Evolutionary conservation across 2,329 filamentous ascomycete genomes (phyloP), one percentile per base, ranked within the genome.

Genomic region (Monilinia polystroma): DNA sequence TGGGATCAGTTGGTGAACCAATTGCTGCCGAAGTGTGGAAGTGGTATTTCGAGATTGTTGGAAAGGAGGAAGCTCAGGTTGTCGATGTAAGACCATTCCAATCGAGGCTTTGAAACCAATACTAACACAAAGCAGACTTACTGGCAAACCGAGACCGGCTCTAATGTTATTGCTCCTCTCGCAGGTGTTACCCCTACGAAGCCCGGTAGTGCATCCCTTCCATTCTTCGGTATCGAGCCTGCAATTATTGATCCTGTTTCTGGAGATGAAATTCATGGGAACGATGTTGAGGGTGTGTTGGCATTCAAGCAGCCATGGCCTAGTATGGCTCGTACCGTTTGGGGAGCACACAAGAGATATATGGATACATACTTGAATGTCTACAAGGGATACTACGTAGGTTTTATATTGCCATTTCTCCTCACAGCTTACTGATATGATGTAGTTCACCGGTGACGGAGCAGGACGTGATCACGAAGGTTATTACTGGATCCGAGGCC

Each of bases 121-220:
- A 52, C 74, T 76, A 29, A 72, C 59, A 43, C 20, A 23, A 65
- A 23, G 63, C 77, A 97, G 92, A 99, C 95, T 64, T 99, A 99
- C 85, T 99, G 95, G 95, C 95, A 99, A 86, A 99, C 95, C 64
- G 95, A 99, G 83, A 99, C 95, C 2, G 95, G 95, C 66, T 98
- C 92, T 70, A 89, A 99, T 80, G 93, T 97, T 75, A 98, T 99
- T 78, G 92, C 93, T 6, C 95, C 95, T 23, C 84, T 99, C 68
- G 93, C 90, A 60, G 95, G 95, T 76, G 86, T 98, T 47, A 98
- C 94, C 0, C 93, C 95, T 32, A 98, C 95, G 32, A 99, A 99
- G 83, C 95, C 95, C 26, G 95, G 95, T 65, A 96, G 91, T 77
- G 95, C 95, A 11, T 97, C 95, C 14, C 85, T 98, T 49, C 95